Evolutionary conservation across 495 filamentous ascomycete species (phyloP), one percentile per base, ranked within the genome.

Genomic region (Cercophora samala): DNA sequence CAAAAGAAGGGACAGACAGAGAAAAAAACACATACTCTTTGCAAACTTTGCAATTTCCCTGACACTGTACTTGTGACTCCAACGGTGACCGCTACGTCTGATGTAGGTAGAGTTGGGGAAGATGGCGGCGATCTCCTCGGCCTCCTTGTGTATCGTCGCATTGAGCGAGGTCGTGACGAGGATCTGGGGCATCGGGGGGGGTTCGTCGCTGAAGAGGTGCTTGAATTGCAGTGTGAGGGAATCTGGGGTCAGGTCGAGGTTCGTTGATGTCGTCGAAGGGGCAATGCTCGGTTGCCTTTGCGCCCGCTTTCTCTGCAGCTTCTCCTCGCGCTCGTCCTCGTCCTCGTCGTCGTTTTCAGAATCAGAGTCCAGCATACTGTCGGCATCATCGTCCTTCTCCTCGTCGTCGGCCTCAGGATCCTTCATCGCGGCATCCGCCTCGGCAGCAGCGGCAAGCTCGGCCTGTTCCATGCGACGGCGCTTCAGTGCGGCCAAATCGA

Each of bases 51-150:
- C 84, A 64, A 99, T 98, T 76, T 99, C 95, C 60, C 90, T 86
- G 65, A 97, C 84, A 54, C 90, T 93, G 78, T 93, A 97, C 64
- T 93, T 93, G 79, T 97, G 88, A 6, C 87, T 84, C 75, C 91
- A 89, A 55, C 86, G 86, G 74, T 97, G 93, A 2, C 88, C 86
- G 22, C 88, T 90, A 51, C 95, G 91, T 3, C 86, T 90, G 72
- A 98, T 90, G 78, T 97, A 99, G 56, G 84, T 89, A 69, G 87
- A 68, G 79, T 96, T 92, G 2, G 95, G 94, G 77, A 99, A 93
- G 62, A 97, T 76, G 15, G 80, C 83, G 58, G 89, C 91, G 58
- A 99, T 84, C 46, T 91, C 80, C 66, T 90, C 77, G 59, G 91
- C 91, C 85, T 96, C 87, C 65, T 89, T 73, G 79, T 98, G 93